phyloP scores from a whole-genome alignment of 495 filamentous ascomycete genomes.

The Penicillium pulvis region DNA sequence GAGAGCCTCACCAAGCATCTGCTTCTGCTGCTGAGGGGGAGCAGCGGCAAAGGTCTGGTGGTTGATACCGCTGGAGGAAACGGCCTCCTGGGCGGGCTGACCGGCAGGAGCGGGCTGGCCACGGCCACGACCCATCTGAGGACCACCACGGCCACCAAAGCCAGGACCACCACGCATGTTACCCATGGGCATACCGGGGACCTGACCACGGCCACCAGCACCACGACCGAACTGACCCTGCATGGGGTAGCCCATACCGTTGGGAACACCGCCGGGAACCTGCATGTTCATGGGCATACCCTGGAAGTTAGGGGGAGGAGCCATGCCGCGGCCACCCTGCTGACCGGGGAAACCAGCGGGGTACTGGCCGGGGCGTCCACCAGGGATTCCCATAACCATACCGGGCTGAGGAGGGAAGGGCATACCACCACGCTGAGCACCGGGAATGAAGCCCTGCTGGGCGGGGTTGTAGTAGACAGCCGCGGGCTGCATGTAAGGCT shows the following conservation, averaged over 20 bases:
- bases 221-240: slow-evolving; percentile 66
- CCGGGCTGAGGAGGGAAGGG: slow-evolving; percentile 81
- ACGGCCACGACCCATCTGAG: slow-evolving; percentile 55
- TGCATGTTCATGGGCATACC: slow-evolving; percentile 77
- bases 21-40: slow-evolving; percentile 83
- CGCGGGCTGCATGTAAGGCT: slow-evolving; percentile 80
- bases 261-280: slow-evolving; percentile 55
- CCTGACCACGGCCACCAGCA: slow-evolving; percentile 72
- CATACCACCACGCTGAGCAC: slow-evolving; percentile 73
- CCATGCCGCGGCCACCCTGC: slow-evolving; percentile 80
- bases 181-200: slow-evolving; percentile 72
- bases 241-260: slow-evolving; percentile 60
- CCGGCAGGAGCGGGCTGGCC: slow-evolving; percentile 40
- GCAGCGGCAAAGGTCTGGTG: slow-evolving; percentile 52
- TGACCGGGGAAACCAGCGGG: slow-evolving; percentile 75
- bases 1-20: slow-evolving; percentile 93
- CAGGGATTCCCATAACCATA: slow-evolving; percentile 83
- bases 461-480: slow-evolving; percentile 87
- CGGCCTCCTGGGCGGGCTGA: slow-evolving; percentile 35
- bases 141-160: slow-evolving; percentile 53
- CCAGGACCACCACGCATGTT: slow-evolving; percentile 72
- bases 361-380: slow-evolving; percentile 81
- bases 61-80: slow-evolving; percentile 34
- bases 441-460: slow-evolving; percentile 80
- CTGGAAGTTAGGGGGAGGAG: slow-evolving; percentile 79